Percentiles rank a stretch among this genome's conserved stretches.
Conservation (phyloP, 1,284 basidiomycete genomes). For the Ganoderma resinaceum region DNA sequence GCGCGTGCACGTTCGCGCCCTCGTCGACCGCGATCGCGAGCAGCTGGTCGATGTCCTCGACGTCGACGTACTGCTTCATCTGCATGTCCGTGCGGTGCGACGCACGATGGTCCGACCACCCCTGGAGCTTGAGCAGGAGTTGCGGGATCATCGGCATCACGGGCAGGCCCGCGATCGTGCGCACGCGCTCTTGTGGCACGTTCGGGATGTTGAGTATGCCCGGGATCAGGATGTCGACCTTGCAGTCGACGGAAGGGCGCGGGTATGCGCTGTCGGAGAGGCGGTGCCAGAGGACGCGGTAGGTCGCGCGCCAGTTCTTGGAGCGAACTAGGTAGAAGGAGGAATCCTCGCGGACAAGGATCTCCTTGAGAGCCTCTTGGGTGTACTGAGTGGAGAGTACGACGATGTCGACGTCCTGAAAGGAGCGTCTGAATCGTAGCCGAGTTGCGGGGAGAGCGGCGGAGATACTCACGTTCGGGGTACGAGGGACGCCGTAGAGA, state of each 20-base stretch:
- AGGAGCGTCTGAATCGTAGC: background rate
- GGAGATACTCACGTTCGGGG: constrained; percentile 17
- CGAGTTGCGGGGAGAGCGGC: background rate
- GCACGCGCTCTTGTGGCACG: constrained; percentile 42
- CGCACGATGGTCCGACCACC: constrained; percentile 54
- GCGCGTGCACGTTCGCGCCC: constrained; percentile 10
- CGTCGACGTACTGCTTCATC: constrained; percentile 50
- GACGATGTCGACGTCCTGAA: constrained; percentile 59
- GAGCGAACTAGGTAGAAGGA: constrained; percentile 51
- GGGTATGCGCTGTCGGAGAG: constrained; percentile 27
- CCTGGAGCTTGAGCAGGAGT: constrained; percentile 57
- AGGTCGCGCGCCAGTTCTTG: constrained; percentile 47
- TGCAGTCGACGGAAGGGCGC: constrained; percentile 43
- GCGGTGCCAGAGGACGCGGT: constrained; percentile 54
- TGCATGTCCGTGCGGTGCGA: constrained; percentile 42
- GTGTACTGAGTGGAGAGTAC: constrained; percentile 44
- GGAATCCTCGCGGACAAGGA: constrained; percentile 42
- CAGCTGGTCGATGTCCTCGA: constrained; percentile 50
- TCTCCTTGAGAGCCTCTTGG: constrained; percentile 51
- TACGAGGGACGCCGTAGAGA: constrained; percentile 17
- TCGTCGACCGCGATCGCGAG: constrained; percentile 41
- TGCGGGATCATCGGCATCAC: constrained; percentile 53
- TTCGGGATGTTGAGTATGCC: constrained; percentile 52
- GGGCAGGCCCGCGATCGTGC: constrained; percentile 41
- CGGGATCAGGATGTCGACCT: constrained; percentile 60